Conservation (phyloP, 495 filamentous ascomycete species). For the Xylaria castorea region DNA sequence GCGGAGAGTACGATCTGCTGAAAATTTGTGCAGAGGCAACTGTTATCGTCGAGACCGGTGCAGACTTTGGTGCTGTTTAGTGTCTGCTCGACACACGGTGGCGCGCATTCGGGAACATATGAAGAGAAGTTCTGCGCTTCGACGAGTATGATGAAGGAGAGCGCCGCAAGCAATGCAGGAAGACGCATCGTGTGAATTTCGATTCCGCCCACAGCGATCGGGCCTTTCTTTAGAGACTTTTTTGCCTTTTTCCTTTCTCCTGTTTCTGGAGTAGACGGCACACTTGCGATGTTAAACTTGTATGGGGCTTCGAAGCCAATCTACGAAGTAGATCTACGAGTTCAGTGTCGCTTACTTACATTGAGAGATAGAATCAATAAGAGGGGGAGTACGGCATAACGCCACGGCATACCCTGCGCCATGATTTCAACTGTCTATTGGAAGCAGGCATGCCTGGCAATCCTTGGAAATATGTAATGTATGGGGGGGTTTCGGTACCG, state of each 20-base stretch:
- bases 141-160: constrained; percentile 7
- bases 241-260: background rate
- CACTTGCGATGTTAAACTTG: background rate
- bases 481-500: constrained; percentile 12
- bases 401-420: constrained; percentile 1
- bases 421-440: background rate
- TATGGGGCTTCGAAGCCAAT: background rate
- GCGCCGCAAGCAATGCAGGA: background rate
- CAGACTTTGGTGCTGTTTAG: constrained; percentile 24
- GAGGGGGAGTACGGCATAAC: constrained; percentile 6
- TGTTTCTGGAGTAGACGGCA: background rate
- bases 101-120: constrained; percentile 33
- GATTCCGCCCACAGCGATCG: background rate
- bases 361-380: background rate
- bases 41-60: constrained; percentile 26
- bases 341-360: background rate
- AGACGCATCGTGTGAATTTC: constrained; percentile 8
- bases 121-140: constrained; percentile 31
- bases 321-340: background rate
- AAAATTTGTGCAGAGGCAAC: constrained; percentile 33
- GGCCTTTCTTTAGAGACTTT: background rate
- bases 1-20: constrained; percentile 20
- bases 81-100: constrained; percentile 29
- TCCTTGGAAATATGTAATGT: background rate
- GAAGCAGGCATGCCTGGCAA: background rate